Evolutionary conservation across 495 filamentous ascomycete species (phyloP), one percentile per base, ranked within the genome.

Genomic region (Baudoinia panamericana): DNA sequence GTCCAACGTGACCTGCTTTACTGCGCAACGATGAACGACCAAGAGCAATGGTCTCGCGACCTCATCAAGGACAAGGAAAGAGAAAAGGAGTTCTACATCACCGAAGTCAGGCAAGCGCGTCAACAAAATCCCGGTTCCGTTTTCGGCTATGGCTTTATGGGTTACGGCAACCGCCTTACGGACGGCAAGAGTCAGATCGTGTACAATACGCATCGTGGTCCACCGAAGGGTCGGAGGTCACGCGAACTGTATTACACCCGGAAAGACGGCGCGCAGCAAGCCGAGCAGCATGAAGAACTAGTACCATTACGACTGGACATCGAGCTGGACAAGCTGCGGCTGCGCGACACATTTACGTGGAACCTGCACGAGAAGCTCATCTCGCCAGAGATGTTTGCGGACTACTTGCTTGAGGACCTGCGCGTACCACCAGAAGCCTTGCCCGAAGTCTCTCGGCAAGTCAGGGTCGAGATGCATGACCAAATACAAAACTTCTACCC

Each of bases 301-400:
- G 84, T 95, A 0, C 90, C 90, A 1, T 72, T 97, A 26, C 71
- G 90, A 27, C 64, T 97, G 30, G 90, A 97, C 47, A 84, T 96
- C 31, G 92, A 97, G 51, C 85, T 79, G 71, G 87, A 95, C 43
- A 92, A 92, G 62, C 74, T 95, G 50, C 88, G 93, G 63, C 73
- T 97, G 45, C 78, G 90, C 53, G 90, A 97, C 61, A 97, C 90
- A 7, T 95, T 97, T 53, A 97, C 90, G 15, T 97, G 86, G 84
- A 97, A 96, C 58, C 73, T 97, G 36, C 84, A 94, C 56, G 90
- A 97, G 53, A 74, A 84, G 35, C 73, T 85, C 17, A 71, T 90
- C 4, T 69, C 73, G 11, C 70, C 77, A 23, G 82, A 90, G 13
- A 43, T 84, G 17, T 94, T 96, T 59, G 84, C 86, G 0, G 73